Evolutionary conservation across 345 rosid species (phyloP), one percentile per base, ranked within the genome.

Genomic region (Eucalyptus polybractea): DNA sequence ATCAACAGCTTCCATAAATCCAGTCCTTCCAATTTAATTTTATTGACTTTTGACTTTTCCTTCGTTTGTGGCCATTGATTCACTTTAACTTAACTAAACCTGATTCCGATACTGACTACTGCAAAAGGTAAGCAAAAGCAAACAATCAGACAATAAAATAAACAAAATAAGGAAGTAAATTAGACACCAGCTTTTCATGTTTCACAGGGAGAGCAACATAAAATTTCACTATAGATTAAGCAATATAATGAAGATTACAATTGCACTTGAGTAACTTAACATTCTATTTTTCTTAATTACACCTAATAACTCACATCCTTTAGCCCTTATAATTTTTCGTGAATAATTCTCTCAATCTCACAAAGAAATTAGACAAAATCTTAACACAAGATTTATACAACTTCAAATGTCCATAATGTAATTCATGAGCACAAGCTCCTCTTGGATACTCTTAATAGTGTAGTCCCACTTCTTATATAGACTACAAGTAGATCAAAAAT

Each of bases 21-120:
- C 0, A 62, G 4, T 29, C 33, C 31, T 13, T 62, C 17, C 16
- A 33, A 62, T 62, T 62, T 62, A 62, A 13, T 29, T 13, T 29
- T 62, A 29, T 62, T 29, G 9, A 29, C 13, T 62, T 8, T 62
- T 62, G 3, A 62, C 17, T 62, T 62, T 13, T 62, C 33, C 72
- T 62, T 29, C 16, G 14, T 62, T 11, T 29, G 8, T 62, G 33
- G n/a, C 37, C 33, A 62, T 62, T 14, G 4, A 14, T 62, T 62
- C 9, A 3, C 37, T 62, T 62, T 62, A 62, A 29, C 17, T 62
- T 1, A 13, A 8, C 3, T 4, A 62, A 29, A 62, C 17, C 0
- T 7, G 9, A 15, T 7, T 62, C 2, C 0, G 2, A 62, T 7
- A 27, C 17, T 17, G 0, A 62, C 14, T 62, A 16, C 7, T 29